These are phyloP conservation scores for Skeletonema tropicum DNA, from an alignment of 108 stramenopile genomes.

Conservation along the genomic window DNA sequence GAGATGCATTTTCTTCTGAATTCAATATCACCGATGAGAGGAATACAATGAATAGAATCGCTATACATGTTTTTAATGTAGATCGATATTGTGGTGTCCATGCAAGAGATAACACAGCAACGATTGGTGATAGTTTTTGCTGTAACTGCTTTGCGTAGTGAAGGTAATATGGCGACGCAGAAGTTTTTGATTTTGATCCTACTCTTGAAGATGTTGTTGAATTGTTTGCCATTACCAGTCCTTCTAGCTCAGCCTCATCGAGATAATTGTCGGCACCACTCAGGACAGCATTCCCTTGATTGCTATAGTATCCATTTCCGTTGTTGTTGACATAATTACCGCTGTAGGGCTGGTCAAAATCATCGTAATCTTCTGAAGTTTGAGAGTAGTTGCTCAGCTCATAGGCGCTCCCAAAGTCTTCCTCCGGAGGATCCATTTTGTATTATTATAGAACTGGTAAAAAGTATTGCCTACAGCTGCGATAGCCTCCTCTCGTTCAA, in stretches of 20 bases:
- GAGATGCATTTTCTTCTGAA: conserved; percentile 20
- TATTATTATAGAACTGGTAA: background rate
- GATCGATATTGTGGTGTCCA: conserved; percentile 36
- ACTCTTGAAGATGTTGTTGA: background rate
- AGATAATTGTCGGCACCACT: conserved; percentile 22
- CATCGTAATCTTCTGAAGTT: background rate
- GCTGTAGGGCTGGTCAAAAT: conserved; percentile 1
- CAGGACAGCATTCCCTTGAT: background rate
- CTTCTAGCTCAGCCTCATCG: conserved; percentile 45
- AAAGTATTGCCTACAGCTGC: background rate
- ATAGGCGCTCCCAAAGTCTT: background rate
- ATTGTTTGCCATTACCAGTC: conserved; percentile 21
- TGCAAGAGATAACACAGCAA: conserved; percentile 12
- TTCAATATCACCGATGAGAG: conserved; percentile 16
- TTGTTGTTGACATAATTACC: background rate
- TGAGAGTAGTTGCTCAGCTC: background rate
- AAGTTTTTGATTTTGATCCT: background rate
- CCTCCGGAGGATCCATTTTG: background rate
- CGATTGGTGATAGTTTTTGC: conserved; percentile 1
- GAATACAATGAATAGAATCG: conserved; percentile 25
- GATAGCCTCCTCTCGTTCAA: background rate
- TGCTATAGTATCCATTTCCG: background rate
- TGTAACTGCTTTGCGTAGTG: background rate
- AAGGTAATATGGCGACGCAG: background rate
- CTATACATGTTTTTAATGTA: conserved; percentile 10